Percentiles rank a stretch among this genome's conserved stretches.
Evolutionary conservation across 2,329 filamentous ascomycete genomes (phyloP).

Genomic region (Cladosporium halotolerans): DNA sequence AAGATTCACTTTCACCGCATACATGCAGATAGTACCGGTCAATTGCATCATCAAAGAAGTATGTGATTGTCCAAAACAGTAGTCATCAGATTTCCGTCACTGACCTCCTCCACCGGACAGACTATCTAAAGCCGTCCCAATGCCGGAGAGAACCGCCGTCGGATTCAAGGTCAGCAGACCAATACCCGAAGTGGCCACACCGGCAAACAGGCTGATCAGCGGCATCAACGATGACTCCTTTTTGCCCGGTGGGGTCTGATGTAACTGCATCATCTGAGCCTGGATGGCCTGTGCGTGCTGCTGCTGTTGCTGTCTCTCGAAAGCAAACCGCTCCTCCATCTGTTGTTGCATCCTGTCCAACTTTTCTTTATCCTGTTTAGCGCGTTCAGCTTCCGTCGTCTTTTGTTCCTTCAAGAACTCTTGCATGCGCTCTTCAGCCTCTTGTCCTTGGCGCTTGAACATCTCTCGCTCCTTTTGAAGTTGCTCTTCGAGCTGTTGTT

Average conservation of each 20-base stretch:
- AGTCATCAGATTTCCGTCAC: not conserved
- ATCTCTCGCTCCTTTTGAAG: conserved; percentile 6
- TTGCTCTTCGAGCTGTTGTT: not conserved
- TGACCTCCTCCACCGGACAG: conserved; percentile 3
- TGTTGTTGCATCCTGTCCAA: conserved; percentile 5
- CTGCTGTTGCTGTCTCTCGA: conserved; percentile 5
- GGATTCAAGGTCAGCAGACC: conserved; percentile 9
- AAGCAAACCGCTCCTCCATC: conserved; percentile 10
- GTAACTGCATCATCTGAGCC: conserved; percentile 7
- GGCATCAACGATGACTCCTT: conserved; percentile 6
- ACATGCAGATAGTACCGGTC: too few species aligned
- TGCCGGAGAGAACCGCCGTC: not conserved
- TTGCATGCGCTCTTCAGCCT: conserved; percentile 9
- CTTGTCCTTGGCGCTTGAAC: conserved; percentile 1
- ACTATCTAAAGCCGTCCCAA: conserved; percentile 4
- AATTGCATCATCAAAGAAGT: too few species aligned
- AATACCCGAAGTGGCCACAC: conserved; percentile 2
- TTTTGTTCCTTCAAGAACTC: conserved; percentile 6
- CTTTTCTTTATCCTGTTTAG: conserved; percentile 6
- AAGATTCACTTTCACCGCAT: too few species aligned
- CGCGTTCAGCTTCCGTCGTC: conserved; percentile 3
- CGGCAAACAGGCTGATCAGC: conserved; percentile 2
- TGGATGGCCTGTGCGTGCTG: conserved; percentile 1
- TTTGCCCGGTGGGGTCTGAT: conserved; percentile 4
- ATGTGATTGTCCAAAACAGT: too few species aligned